Base-by-base conservation (phyloP, 371 early-diverging fungal species). In the Mucor indicus region DNA sequence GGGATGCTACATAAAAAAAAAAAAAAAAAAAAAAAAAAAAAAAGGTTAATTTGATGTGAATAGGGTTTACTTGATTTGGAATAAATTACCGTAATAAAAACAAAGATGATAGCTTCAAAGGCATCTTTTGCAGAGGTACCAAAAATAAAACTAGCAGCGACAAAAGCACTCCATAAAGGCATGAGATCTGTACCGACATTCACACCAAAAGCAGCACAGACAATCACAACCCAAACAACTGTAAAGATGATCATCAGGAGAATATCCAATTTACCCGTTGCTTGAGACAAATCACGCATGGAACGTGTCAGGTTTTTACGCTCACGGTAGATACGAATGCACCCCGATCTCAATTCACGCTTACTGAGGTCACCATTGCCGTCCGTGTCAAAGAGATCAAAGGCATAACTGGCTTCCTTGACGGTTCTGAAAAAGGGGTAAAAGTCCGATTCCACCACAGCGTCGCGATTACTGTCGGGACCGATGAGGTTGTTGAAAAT, bases 41-140 rank as follows among this genome's bases (percentile, higher is more conserved):
- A 45, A 24, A 20, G 27, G 20, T 29, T 21, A 11, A 37, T 21
- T n/a, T n/a, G n/a, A n/a, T n/a, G n/a, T n/a, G n/a, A n/a, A n/a
- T 47, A 0, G 29, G 20, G 23, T 8, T 27, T 12, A 27, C 7
- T 27, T 27, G 11, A n/a, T n/a, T n/a, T n/a, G n/a, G n/a, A n/a
- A n/a, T n/a, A n/a, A n/a, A n/a, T 56, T 66, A 66, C 66, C 9
- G 71, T 76, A n/a, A 83, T 66, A 67, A 88, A 88, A 24, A 88
- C 57, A 53, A 87, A 88, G 30, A 88, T 72, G 30, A 88, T 69
- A 33, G 79, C 75, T 48, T 87, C 86, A 57, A 87, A 87, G 16
- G 75, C 65, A 19, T 68, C 81, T 48, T 83, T 82, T 22, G 82
- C 83, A 11, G 87, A 69, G 15, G 65, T 72, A 55, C 82, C 84